phyloP scores from a whole-genome alignment of 2,329 filamentous ascomycete species.

The Escovopsis sp. region DNA sequence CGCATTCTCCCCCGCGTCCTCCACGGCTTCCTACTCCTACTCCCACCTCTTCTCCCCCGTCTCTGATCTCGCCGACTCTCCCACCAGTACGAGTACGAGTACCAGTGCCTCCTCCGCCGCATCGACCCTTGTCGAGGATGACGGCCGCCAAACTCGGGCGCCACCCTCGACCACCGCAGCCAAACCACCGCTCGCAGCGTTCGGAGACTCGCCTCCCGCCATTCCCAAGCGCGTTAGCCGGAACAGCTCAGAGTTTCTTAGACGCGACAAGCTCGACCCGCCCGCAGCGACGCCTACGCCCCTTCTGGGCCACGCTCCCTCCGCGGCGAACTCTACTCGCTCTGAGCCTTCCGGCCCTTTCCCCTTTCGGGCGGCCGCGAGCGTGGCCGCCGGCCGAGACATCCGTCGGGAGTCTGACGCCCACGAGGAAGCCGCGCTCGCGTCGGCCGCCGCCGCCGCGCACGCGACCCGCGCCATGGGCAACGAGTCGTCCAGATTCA shows the following conservation, averaged over 20 bases:
- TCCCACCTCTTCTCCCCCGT: background rate
- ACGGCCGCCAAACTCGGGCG: background rate
- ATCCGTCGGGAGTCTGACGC: slow-evolving; percentile 9
- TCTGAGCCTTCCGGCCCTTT: background rate
- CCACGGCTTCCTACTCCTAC: background rate
- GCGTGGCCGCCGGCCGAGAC: slow-evolving; percentile 16
- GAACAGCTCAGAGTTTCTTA: slow-evolving; percentile 28
- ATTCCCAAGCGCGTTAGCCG: slow-evolving; percentile 23
- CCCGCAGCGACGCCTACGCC: slow-evolving; percentile 21
- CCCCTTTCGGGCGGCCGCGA: slow-evolving; percentile 5
- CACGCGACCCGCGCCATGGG: slow-evolving; percentile 16
- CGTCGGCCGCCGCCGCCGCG: no score
- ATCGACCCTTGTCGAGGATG: slow-evolving; percentile 8
- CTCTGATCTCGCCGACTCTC: no score
- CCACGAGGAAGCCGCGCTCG: slow-evolving; percentile 6
- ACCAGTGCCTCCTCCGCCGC: slow-evolving; percentile 1
- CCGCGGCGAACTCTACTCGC: background rate
- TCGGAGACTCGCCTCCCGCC: slow-evolving; percentile 10
- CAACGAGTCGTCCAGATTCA: slow-evolving; percentile 16
- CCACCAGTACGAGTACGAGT: background rate
- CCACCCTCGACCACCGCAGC: slow-evolving; percentile 1
- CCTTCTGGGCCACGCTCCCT: slow-evolving; percentile 1
- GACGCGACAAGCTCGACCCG: slow-evolving; percentile 28
- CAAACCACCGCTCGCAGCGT: slow-evolving; percentile 4
- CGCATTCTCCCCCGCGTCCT: background rate